Evolutionary conservation across 352 stramenopile species (phyloP).

Genomic region (Pythium coloratum): DNA sequence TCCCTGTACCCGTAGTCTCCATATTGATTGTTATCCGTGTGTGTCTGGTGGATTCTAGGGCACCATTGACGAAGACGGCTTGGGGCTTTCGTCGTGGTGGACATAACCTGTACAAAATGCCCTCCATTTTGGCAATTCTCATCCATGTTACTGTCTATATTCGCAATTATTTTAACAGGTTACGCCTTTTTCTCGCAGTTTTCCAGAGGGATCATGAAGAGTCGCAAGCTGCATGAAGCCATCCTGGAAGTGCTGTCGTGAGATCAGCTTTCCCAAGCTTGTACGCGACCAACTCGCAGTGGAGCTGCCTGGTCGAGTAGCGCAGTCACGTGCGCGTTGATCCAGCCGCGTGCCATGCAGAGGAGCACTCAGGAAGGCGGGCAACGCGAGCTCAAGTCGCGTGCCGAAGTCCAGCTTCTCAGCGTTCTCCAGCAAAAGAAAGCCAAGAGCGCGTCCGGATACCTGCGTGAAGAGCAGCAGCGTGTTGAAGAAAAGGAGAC

Average conservation of each 20-base stretch:
- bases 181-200: slow-evolving; percentile 2
- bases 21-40: neutral
- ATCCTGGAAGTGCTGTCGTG: slow-evolving; percentile 4
- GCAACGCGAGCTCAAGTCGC: slow-evolving; percentile 36
- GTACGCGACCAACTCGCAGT: neutral
- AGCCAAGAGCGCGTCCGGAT: slow-evolving; percentile 38
- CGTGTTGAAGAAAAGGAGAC: slow-evolving; percentile 25
- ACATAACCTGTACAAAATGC: slow-evolving; percentile 18
- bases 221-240: slow-evolving; percentile 2
- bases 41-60: slow-evolving; percentile 35
- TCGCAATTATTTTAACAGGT: neutral
- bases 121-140: slow-evolving; percentile 3
- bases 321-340: neutral
- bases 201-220: slow-evolving; percentile 9
- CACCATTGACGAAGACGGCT: slow-evolving; percentile 86
- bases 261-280: neutral
- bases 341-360: slow-evolving; percentile 8
- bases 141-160: slow-evolving; percentile 8
- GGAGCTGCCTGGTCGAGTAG: neutral
- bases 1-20: neutral
- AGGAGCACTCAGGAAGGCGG: neutral
- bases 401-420: slow-evolving; percentile 53
- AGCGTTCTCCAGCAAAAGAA: slow-evolving; percentile 53
- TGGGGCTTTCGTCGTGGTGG: slow-evolving; percentile 86
- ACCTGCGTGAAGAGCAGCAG: slow-evolving; percentile 48